These are phyloP conservation scores for Termitomyces sp. DNA, from an alignment of 768 basidiomycete species.

Conservation along the genomic window DNA sequence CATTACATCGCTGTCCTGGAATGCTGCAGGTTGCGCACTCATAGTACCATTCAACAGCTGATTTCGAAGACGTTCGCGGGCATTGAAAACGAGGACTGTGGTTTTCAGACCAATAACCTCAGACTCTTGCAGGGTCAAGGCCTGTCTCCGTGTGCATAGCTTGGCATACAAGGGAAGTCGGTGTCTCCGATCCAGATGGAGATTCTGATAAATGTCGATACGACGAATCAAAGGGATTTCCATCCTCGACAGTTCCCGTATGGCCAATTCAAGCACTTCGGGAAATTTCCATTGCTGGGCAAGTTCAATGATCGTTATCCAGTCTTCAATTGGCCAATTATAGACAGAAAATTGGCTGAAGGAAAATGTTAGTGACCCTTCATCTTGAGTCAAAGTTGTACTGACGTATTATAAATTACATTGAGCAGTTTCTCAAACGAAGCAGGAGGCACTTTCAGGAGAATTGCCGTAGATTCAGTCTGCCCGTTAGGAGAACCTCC, in stretches of 20 bases:
- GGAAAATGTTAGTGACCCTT: background rate
- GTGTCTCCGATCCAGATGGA: constrained; percentile 38
- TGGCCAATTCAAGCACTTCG: constrained; percentile 39
- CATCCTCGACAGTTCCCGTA: constrained; percentile 27
- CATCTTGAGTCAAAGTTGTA: constrained; percentile 3
- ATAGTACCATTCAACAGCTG: constrained; percentile 21
- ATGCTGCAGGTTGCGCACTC: constrained; percentile 27
- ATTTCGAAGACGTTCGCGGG: constrained; percentile 43
- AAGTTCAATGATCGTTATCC: constrained; percentile 49
- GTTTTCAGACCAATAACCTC: constrained; percentile 48
- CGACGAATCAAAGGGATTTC: constrained; percentile 1
- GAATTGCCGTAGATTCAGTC: constrained; percentile 32
- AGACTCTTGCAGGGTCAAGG: constrained; percentile 49
- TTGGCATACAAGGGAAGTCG: constrained; percentile 46
- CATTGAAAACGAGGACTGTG: constrained; percentile 40
- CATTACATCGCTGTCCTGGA: constrained; percentile 24
- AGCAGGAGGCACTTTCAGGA: constrained; percentile 24
- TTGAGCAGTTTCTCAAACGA: constrained; percentile 44
- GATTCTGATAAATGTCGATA: constrained; percentile 47
- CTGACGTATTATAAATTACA: constrained; percentile 51
- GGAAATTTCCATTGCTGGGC: constrained; percentile 44
- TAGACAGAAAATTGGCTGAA: constrained; percentile 51
- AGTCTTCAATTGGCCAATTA: constrained; percentile 40
- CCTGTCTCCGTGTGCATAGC: constrained; percentile 43
- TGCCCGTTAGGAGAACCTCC: constrained; percentile 25